phyloP scores from a whole-genome alignment of 768 basidiomycete genomes.

The Kwoniella dejecticola region DNA sequence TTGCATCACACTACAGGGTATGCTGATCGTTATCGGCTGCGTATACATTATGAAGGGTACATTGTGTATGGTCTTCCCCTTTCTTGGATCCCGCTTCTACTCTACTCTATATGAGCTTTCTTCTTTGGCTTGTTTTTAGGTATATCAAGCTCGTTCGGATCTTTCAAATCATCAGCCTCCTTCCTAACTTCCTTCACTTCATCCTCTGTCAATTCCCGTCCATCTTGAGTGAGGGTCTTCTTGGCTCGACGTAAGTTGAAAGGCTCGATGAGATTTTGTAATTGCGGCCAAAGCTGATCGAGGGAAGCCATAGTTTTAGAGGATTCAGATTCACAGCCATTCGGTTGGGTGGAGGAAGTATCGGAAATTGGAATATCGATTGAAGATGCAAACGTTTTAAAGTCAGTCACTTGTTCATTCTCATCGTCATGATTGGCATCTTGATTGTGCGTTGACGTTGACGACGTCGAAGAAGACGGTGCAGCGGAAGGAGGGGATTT shows the following conservation, averaged over 20 bases:
- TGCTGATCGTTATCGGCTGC: no score
- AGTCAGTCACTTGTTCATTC: slow-evolving; percentile 13
- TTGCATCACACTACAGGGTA: no score
- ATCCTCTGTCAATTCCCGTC: slow-evolving; percentile 22
- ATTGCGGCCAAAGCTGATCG: slow-evolving; percentile 55
- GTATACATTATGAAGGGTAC: no score
- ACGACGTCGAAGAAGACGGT: slow-evolving; percentile 1
- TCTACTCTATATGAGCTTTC: slow-evolving; percentile 11
- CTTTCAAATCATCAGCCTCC: slow-evolving; percentile 52
- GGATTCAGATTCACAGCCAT: not conserved
- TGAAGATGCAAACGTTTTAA: slow-evolving; percentile 9
- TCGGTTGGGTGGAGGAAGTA: not conserved
- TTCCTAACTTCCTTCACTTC: slow-evolving; percentile 39
- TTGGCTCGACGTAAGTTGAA: slow-evolving; percentile 36
- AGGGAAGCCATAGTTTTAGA: slow-evolving; percentile 32
- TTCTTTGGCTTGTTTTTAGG: not conserved
- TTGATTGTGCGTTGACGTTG: not conserved
- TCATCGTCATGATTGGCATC: not conserved
- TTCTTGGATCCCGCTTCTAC: no score
- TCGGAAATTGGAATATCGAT: not conserved
- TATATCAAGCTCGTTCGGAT: slow-evolving; percentile 29
- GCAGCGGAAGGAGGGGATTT: slow-evolving; percentile 16
- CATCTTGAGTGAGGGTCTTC: slow-evolving; percentile 4
- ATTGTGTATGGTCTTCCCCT: no score
- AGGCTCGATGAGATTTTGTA: slow-evolving; percentile 50